These are phyloP conservation scores for Gremmenia infestans DNA, from an alignment of 2,329 filamentous ascomycete genomes.

Conservation along the genomic window DNA sequence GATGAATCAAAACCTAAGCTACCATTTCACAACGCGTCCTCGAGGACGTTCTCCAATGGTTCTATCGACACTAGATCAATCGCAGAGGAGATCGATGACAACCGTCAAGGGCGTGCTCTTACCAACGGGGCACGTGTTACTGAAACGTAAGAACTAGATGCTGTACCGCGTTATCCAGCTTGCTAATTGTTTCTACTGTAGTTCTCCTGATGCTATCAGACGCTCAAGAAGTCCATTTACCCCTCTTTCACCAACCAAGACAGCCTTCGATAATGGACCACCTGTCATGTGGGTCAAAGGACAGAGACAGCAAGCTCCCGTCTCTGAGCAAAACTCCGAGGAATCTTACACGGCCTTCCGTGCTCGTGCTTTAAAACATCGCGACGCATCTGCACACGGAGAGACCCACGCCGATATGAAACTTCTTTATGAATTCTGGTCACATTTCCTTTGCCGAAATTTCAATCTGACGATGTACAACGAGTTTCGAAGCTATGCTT, in stretches of 20 bases:
- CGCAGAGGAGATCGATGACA: conserved; percentile 41
- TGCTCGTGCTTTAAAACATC: conserved; percentile 36
- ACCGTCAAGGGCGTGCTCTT: conserved; percentile 33
- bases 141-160: conserved; percentile 30
- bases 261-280: conserved; percentile 23
- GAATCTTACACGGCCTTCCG: conserved; percentile 36
- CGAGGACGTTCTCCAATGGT: conserved; percentile 50
- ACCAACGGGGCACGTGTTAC: conserved; percentile 35
- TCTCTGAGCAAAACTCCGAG: conserved; percentile 31
- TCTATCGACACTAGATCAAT: conserved; percentile 49
- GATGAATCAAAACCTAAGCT: conserved; percentile 30
- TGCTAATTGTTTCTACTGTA: conserved; percentile 12
- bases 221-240: conserved; percentile 25
- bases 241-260: conserved; percentile 20
- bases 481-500: conserved; percentile 64
- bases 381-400: conserved; percentile 31
- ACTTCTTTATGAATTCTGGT: conserved; percentile 70
- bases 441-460: conserved; percentile 64
- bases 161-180: neutral
- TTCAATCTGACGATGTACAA: conserved; percentile 73
- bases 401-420: conserved; percentile 53
- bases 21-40: conserved; percentile 36
- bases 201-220: conserved; percentile 23
- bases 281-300: conserved; percentile 36
- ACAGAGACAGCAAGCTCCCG: conserved; percentile 29